These are phyloP conservation scores for Russula abietina DNA, from an alignment of 768 basidiomycete genomes.

Conservation along the genomic window DNA sequence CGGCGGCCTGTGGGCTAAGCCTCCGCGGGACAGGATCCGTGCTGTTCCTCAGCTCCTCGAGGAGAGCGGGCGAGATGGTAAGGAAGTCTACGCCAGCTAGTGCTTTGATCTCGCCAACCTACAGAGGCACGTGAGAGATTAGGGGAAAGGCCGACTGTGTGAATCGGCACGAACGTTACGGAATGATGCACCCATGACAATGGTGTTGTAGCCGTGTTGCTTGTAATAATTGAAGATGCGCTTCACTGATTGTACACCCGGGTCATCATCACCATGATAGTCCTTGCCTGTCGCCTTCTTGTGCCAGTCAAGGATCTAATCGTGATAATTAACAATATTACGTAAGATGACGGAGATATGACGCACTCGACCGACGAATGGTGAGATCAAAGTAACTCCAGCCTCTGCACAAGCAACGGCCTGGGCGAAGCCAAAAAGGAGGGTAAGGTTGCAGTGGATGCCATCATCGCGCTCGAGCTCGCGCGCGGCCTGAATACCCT, in stretches of 20 bases:
- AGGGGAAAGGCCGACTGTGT: neutral
- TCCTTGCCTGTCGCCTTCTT: slow-evolving; percentile 81
- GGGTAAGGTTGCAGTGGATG: slow-evolving; percentile 98
- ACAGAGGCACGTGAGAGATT: neutral
- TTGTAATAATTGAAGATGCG: slow-evolving; percentile 99
- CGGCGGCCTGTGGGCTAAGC: slow-evolving; percentile 62
- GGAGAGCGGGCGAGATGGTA: slow-evolving; percentile 85
- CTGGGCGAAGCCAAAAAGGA: slow-evolving; percentile 97
- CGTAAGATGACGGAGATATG: slow-evolving; percentile 1
- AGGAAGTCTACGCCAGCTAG: slow-evolving; percentile 97
- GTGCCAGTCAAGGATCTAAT: slow-evolving; percentile 97
- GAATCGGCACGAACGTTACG: slow-evolving; percentile 65
- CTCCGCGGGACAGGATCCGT: slow-evolving; percentile 74
- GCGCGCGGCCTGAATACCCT: slow-evolving; percentile 98
- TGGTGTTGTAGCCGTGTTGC: slow-evolving; percentile 96
- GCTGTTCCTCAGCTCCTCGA: slow-evolving; percentile 89
- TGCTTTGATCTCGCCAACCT: slow-evolving; percentile 89
- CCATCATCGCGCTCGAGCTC: slow-evolving; percentile 87
- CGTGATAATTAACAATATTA: slow-evolving; percentile 20
- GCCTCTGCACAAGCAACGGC: slow-evolving; percentile 99
- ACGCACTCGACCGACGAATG: slow-evolving; percentile 95
- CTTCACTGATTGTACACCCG: slow-evolving; percentile 92
- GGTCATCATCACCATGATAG: slow-evolving; percentile 89
- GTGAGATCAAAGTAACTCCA: slow-evolving; percentile 96
- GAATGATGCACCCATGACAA: slow-evolving; percentile 99